Percentiles rank a stretch among this genome's conserved stretches.
phyloP scores from a whole-genome alignment of 805 yeast genomes.

The Hanseniaspora hatyaiensis region DNA sequence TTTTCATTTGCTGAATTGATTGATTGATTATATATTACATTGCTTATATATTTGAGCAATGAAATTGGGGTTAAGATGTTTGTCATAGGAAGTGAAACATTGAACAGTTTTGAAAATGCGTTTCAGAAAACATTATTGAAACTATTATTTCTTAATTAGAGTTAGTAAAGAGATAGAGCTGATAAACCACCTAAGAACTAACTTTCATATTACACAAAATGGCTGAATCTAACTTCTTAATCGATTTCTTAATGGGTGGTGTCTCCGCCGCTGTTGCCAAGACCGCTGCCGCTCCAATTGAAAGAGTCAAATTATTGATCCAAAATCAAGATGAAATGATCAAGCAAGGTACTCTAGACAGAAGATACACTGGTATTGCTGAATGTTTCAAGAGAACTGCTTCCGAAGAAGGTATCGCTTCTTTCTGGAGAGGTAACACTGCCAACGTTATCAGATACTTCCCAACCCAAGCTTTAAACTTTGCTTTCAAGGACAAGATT shows the following conservation, averaged over 20 bases:
- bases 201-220: conserved; percentile 18
- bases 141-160: no score
- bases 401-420: conserved; percentile 77
- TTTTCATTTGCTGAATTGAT: no score
- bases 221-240: conserved; percentile 38
- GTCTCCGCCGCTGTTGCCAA: conserved; percentile 97
- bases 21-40: no score
- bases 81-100: no score
- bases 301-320: conserved; percentile 89
- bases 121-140: no score
- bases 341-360: conserved; percentile 89
- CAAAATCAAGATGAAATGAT: conserved; percentile 98
- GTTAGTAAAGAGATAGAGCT: no score
- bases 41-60: no score
- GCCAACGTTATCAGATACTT: conserved; percentile 97
- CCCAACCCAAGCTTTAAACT: conserved; percentile 98
- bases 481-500: conserved; percentile 96
- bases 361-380: conserved; percentile 74
- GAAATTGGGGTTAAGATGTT: no score
- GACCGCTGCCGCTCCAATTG: conserved; percentile 94
- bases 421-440: conserved; percentile 99
- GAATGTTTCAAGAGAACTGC: conserved; percentile 95
- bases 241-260: conserved; percentile 93
- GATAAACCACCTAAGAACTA: conserved; percentile 12
- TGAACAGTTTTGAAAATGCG: no score